A percentile compares a stretch with the other conserved stretches of the same genome.
These are phyloP conservation scores for Colletotrichum sp. DNA, from an alignment of 2,329 filamentous ascomycete genomes.

Conservation along the genomic window DNA sequence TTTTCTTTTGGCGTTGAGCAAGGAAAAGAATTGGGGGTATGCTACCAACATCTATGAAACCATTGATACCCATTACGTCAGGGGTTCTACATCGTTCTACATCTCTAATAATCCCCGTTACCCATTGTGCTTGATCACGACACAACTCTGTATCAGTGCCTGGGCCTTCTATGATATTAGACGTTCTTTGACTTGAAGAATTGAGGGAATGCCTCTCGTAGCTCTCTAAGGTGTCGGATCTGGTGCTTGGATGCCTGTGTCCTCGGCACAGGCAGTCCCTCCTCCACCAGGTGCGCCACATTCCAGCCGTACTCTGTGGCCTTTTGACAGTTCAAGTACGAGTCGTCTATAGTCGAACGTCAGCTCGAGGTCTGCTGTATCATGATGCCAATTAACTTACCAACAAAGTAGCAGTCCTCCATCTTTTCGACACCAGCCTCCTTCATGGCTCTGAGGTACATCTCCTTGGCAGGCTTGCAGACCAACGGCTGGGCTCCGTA, in stretches of 20 bases:
- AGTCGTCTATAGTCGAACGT: conserved; percentile 71
- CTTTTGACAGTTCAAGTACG: conserved; percentile 78
- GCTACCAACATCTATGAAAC: background rate
- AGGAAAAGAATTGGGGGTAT: background rate
- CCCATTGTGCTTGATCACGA: background rate
- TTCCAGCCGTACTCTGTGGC: conserved; percentile 86
- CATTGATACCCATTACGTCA: background rate
- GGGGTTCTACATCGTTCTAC: background rate
- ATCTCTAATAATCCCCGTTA: background rate
- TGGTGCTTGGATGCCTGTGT: conserved; percentile 74
- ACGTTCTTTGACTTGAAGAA: conserved; percentile 70
- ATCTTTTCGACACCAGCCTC: conserved; percentile 75
- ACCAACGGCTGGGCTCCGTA: conserved; percentile 76
- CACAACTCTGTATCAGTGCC: background rate
- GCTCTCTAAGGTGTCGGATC: conserved; percentile 76
- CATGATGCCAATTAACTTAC: conserved; percentile 55
- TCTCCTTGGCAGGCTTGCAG: conserved; percentile 84
- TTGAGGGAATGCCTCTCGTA: conserved; percentile 79
- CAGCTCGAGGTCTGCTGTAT: background rate
- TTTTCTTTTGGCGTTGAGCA: conserved; percentile 23
- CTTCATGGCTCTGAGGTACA: conserved; percentile 88
- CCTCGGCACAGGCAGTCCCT: conserved; percentile 66
- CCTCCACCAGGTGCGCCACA: conserved; percentile 84
- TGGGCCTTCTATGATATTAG: background rate
- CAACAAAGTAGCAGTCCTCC: conserved; percentile 89